Evolutionary conservation across 495 filamentous ascomycete genomes (phyloP).

Genomic region (Lichenothelia convexa): DNA sequence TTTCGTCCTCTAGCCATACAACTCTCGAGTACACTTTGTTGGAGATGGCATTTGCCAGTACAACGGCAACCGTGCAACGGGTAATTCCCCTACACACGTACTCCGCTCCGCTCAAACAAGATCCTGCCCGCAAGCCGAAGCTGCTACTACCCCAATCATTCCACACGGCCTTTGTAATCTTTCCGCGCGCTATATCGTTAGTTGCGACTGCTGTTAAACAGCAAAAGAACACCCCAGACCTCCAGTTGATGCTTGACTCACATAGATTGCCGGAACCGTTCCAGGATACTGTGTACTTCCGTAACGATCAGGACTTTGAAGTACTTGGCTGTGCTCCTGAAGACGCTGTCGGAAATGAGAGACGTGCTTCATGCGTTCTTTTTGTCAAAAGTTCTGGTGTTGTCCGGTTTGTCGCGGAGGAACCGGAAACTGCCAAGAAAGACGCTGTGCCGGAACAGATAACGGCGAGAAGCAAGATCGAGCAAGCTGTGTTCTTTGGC

Average conservation of each 20-base stretch:
- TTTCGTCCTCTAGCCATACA: conserved; percentile 3
- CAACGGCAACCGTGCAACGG: conserved; percentile 22
- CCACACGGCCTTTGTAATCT: conserved; percentile 65
- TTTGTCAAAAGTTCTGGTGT: conserved; percentile 65
- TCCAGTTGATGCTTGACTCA: conserved; percentile 48
- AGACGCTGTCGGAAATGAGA: conserved; percentile 14
- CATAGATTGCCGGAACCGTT: conserved; percentile 40
- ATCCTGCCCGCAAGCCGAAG: conserved; percentile 35
- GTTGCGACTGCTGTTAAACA: conserved; percentile 48
- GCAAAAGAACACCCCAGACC: conserved; percentile 42
- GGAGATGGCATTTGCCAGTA: conserved; percentile 19
- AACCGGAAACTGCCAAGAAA: conserved; percentile 25
- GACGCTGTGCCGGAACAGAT: conserved; percentile 27
- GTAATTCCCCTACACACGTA: conserved; percentile 48
- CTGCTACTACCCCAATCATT: conserved; percentile 61
- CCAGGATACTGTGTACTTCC: conserved; percentile 71
- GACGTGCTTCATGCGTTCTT: conserved; percentile 47
- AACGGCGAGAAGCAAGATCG: conserved; percentile 71
- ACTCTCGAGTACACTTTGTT: conserved; percentile 19
- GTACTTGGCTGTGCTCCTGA: conserved; percentile 35
- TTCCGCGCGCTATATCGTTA: conserved; percentile 56
- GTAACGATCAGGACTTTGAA: conserved; percentile 41
- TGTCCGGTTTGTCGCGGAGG: conserved; percentile 47
- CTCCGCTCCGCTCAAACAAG: conserved; percentile 24
- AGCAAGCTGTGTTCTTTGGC: conserved; percentile 88